Base-by-base conservation (phyloP, 208 protist genomes). In the Trypanosoma conorhini region DNA sequence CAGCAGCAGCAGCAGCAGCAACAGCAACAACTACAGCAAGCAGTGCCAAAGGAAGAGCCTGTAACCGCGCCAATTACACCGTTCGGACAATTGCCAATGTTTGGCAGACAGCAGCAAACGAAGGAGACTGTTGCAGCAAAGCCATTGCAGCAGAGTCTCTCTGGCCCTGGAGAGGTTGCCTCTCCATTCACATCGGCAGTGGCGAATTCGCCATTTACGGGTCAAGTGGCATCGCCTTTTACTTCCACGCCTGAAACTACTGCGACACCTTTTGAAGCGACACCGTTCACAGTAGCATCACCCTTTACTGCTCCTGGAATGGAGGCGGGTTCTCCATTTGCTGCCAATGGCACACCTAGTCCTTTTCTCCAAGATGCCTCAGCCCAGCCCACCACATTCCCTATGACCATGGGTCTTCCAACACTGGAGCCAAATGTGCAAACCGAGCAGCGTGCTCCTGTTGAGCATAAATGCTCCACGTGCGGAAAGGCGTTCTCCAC, bases 81-180 rank as follows among this genome's bases (percentile, higher is more conserved):
- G 12, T 95, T 83, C 59, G 90, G 90, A 13, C 87, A 95, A 67
- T 75, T 95, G 3, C 87, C 90, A 33, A 59, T 95, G 42, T 95
- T 93, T 76, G 90, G 90, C 10, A 83, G 92, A 63, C 17, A 62
- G 0, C 72, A 67, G 17, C 35, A 78, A 51, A 7, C 62, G 30
- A 71, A 35, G n/a, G 57, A 57, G 42, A 10, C 68, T 10, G 31
- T 31, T 28, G 26, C 42, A 51, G 22, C 62, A 28, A 61, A n/a
- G 22, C 28, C 64, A 51, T n/a, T 54, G 40, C 30, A 72, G n/a
- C 64, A 67, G 30, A 33, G 15, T 13, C 3, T 56, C 42, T 40
- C 61, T n/a, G 73, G 58, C 62, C 17, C 48, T 17, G 56, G 26
- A 33, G 68, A 81, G 26, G 85, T 88, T 35, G 77, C 82, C 22